A percentile compares a stretch with the other conserved stretches of the same genome.
Evolutionary conservation across 495 filamentous ascomycete species (phyloP).

Genomic region (Hapsidospora chrysogenum): DNA sequence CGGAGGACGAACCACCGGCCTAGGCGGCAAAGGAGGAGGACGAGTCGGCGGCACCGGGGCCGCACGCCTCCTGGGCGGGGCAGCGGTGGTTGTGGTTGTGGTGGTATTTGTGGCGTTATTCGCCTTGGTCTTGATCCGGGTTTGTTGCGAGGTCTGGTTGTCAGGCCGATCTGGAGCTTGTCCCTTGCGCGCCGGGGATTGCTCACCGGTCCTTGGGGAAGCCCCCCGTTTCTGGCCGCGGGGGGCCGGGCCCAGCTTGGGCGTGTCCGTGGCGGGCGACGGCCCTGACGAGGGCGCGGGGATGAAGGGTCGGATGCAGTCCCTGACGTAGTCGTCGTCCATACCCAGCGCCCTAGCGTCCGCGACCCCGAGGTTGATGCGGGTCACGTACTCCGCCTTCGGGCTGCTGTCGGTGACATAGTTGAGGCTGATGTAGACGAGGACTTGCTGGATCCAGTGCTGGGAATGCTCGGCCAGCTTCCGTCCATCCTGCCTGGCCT

Average conservation of each 20-base stretch:
- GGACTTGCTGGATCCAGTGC: constrained; percentile 3
- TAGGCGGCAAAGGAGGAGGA: no score
- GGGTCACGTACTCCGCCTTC: constrained; percentile 43
- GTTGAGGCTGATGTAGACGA: constrained; percentile 44
- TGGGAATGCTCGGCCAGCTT: background rate
- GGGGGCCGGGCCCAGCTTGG: background rate
- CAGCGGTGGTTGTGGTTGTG: no score
- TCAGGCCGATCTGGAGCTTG: no score
- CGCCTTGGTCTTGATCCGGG: no score
- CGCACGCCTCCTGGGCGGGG: no score
- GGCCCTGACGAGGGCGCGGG: constrained; percentile 7
- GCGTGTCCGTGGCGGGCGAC: background rate
- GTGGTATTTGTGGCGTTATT: no score
- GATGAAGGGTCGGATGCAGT: constrained; percentile 41
- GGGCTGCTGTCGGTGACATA: constrained; percentile 22
- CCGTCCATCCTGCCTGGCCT: constrained; percentile 1
- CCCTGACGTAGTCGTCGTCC: constrained; percentile 35
- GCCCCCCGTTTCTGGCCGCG: background rate
- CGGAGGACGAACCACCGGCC: no score
- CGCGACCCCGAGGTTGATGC: constrained; percentile 50
- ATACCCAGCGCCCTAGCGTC: constrained; percentile 43
- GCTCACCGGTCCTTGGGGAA: constrained; percentile 1
- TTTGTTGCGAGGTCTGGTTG: no score
- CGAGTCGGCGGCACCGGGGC: no score
- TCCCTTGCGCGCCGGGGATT: constrained; percentile 1